Conservation (phyloP, 345 rosid genomes). For the Melaleuca quinquenervia region DNA sequence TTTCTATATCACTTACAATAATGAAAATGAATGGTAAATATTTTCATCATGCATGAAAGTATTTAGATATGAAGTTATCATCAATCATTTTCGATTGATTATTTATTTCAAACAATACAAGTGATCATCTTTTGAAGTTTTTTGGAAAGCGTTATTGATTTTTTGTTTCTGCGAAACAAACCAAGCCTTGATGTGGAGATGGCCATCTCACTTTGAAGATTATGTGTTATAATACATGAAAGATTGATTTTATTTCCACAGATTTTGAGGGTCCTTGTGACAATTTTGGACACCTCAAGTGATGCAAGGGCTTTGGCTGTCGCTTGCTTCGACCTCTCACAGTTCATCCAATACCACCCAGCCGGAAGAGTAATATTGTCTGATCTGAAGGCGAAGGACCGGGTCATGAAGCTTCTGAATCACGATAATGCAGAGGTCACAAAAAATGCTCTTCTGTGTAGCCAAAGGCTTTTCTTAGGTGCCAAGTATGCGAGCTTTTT, state of each 20-base stretch:
- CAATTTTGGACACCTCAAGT: conserved; percentile 77
- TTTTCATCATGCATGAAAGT: not conserved
- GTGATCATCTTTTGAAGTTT: not conserved
- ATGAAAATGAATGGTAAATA: not conserved
- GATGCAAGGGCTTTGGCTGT: conserved; percentile 88
- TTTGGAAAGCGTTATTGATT: not conserved
- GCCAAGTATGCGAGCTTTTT: conserved; percentile 91
- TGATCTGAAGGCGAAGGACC: conserved; percentile 88
- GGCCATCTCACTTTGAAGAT: not conserved
- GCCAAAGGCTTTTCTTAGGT: conserved; percentile 40
- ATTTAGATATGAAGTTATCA: too few species aligned
- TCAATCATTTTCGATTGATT: not conserved
- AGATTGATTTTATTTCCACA: conserved; percentile 9
- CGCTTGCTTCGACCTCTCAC: conserved; percentile 91
- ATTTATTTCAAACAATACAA: not conserved
- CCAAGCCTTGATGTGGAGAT: not conserved
- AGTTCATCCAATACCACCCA: conserved; percentile 87
- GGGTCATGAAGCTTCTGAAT: conserved; percentile 43
- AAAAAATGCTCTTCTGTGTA: conserved; percentile 36
- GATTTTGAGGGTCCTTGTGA: conserved; percentile 89
- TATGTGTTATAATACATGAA: not conserved
- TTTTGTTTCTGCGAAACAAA: not conserved
- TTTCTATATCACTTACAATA: not conserved
- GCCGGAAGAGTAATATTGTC: conserved; percentile 79
- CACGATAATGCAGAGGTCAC: conserved; percentile 40